A percentile compares a stretch with the other conserved stretches of the same genome.
Conservation (phyloP, 2,329 filamentous ascomycete species). For the Trichoderma koningiopsis region DNA sequence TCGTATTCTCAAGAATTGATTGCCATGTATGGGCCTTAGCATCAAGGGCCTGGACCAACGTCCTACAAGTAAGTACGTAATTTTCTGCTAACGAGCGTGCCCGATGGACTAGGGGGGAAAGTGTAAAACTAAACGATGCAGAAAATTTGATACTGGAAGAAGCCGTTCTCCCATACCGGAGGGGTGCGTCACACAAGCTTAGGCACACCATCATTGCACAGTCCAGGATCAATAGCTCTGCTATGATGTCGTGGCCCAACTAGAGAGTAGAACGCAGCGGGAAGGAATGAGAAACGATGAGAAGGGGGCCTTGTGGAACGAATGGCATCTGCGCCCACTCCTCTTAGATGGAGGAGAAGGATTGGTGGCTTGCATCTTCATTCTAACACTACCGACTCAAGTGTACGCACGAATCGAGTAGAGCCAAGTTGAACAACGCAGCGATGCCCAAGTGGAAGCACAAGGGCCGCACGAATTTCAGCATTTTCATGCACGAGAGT, state of each 20-base stretch:
- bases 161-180: slow-evolving; percentile 5
- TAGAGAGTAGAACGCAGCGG: slow-evolving; percentile 17
- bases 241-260: slow-evolving; percentile 17
- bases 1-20: not conserved
- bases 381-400: slow-evolving; percentile 1
- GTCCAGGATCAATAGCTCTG: slow-evolving; percentile 10
- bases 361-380: slow-evolving; percentile 21
- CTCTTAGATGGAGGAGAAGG: slow-evolving; percentile 12
- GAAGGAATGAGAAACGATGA: slow-evolving; percentile 19
- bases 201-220: slow-evolving; percentile 20
- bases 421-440: slow-evolving; percentile 3
- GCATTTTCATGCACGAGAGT: not conserved
- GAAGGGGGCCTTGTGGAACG: slow-evolving; percentile 5
- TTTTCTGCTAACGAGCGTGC: not conserved
- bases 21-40: not conserved
- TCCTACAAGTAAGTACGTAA: not conserved
- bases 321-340: slow-evolving; percentile 21
- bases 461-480: not conserved
- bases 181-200: slow-evolving; percentile 13
- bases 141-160: not conserved
- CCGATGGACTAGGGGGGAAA: slow-evolving; percentile 1
- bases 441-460: slow-evolving; percentile 8
- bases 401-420: not conserved
- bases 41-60: not conserved
- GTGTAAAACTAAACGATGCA: slow-evolving; percentile 14